These are phyloP conservation scores for Paecilomyces sp. DNA, from an alignment of 2,329 filamentous ascomycete genomes.

Conservation along the genomic window DNA sequence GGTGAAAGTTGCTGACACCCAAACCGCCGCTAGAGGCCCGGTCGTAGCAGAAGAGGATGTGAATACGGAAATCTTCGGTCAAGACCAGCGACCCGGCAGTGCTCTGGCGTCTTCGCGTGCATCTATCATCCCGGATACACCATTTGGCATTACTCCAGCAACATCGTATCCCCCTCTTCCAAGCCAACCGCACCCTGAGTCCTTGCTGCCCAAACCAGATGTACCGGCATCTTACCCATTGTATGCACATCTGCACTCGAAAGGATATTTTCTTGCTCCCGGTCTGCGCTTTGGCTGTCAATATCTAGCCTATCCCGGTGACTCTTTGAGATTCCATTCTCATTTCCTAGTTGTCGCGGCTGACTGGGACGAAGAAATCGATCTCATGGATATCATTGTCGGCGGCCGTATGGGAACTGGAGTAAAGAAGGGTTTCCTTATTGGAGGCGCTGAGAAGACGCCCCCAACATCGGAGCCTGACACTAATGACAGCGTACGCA, in stretches of 20 bases:
- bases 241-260: constrained; percentile 70
- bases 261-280: constrained; percentile 81
- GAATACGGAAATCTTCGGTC: constrained; percentile 9
- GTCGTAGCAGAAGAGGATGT: constrained; percentile 5
- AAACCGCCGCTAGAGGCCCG: constrained; percentile 4
- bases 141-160: constrained; percentile 41
- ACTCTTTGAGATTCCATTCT: constrained; percentile 89
- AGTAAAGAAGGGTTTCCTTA: constrained; percentile 90
- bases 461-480: constrained; percentile 29
- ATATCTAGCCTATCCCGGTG: constrained; percentile 91
- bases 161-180: constrained; percentile 43
- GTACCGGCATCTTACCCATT: constrained; percentile 59
- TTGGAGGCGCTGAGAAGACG: constrained; percentile 59
- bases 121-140: constrained; percentile 9
- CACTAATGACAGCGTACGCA: constrained; percentile 44
- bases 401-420: constrained; percentile 85
- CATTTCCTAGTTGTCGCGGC: constrained; percentile 84
- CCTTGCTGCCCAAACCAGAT: constrained; percentile 22
- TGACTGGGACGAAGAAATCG: constrained; percentile 81
- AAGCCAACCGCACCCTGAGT: constrained; percentile 17
- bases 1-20: constrained; percentile 5
- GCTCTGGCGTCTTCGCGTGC: constrained; percentile 4
- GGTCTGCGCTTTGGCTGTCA: constrained; percentile 91
- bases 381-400: constrained; percentile 75
- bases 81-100: constrained; percentile 1